Evolutionary conservation across 768 basidiomycete species (phyloP), one percentile per base, ranked within the genome.

Genomic region (Amanita pseudoporphyria): DNA sequence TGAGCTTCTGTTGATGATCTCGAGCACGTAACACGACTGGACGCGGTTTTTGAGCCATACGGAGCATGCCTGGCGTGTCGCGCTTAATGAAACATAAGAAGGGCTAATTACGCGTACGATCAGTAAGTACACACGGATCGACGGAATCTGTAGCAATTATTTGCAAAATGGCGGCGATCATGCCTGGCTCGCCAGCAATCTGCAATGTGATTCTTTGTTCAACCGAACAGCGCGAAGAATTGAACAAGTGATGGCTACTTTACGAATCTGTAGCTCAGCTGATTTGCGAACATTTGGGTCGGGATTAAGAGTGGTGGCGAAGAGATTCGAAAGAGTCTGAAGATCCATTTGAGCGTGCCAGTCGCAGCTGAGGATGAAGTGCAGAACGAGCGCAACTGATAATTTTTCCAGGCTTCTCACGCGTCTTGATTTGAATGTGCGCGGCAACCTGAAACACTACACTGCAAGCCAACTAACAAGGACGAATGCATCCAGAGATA

Each of bases 21-120:
- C 78, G 57, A 79, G 57, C 53, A 72, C 62, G 61, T 91, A 94
- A 16, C 74, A 74, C 5, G 73, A 71, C 49, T 78, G 75, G 52
- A 94, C 79, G 58, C 92, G 84, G 64, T 95, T 95, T 68, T 95
- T 95, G 58, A 94, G 73, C 77, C 84, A 95, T 18, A 95, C 87
- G 12, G 84, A 76, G 56, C 85, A 83, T 0, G 91, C 84, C 58
- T 92, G 88, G 35, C 89, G 86, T 49, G 84, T 88, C 21, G 87
- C 74, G 51, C 87, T 49, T 24, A 37, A 40, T 33, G 26, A 45
- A 38, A 50, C 10, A 32, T 14, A 21, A 21, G 36, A 24, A 6
- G 35, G 14, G 43, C 40, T 45, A 54, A 48, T 45, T 24, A 32
- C 52, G 26, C 16, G 46, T 21, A 73, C 70, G 70, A 67, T 54